Base-by-base conservation (phyloP, 345 rosid species). In the Rhodamnia rubescens region DNA sequence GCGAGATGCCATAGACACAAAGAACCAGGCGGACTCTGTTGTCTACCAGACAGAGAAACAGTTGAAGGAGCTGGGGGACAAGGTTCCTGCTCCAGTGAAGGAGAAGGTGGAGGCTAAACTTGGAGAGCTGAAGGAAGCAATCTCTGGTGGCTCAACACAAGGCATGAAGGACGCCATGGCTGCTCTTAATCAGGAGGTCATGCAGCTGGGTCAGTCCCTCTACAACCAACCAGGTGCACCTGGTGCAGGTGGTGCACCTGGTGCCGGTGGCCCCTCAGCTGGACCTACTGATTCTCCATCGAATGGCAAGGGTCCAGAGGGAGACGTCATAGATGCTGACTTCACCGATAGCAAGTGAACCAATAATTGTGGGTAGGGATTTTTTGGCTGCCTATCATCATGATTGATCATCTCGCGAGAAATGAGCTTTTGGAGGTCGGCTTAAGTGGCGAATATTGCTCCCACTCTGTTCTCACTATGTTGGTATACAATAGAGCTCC, bases 41-140 rank as follows among this genome's bases (percentile, higher is more conserved):
- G 95, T 95, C 36, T 97, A 97, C 91, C 98, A 95, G 84, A 97
- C 98, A 14, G 98, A 97, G 93, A 97, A 97, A 90, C 99, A 97
- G 89, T 91, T 95, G 61, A 95, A 95, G 90, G 98, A 97, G 88
- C 92, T 95, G 1, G 98, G 99, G 55, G 98, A 95, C 85, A 95
- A 95, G 89, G 94, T 95, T 29, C 99, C 99, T 26, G 95, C 89
- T 20, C 91, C 93, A 8, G 98, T 97, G 36, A 97, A 95, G 85
- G 99, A 95, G 88, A 95, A 95, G 90, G 98, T 95, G 2, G 98
- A 97, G 92, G 91, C 91, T 6, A 95, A 97, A 89, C 92, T 97
- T 6, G 91, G 94, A 89, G 97, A 94, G 89, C 96, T 97, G 53
- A 93, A 91, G 92, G 98, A 95, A 82, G 93, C 95, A 80, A 89